Conservation (phyloP, 1,284 basidiomycete species). For the Cryptococcus hybrid region DNA sequence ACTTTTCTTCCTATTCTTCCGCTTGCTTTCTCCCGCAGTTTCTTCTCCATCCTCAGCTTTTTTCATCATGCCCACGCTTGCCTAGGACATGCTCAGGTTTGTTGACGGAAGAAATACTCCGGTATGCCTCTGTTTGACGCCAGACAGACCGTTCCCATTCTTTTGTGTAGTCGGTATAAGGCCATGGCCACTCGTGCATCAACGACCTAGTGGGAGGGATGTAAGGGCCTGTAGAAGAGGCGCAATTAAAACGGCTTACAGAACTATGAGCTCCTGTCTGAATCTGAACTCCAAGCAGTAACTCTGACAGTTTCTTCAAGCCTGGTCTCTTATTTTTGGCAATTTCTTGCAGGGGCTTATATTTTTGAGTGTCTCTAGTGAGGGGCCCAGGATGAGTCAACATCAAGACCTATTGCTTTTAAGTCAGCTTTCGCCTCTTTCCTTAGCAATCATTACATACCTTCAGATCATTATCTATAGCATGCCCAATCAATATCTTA, state of each 20-base stretch:
- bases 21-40: slow-evolving; percentile 8
- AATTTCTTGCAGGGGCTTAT: slow-evolving; percentile 52
- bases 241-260: slow-evolving; percentile 52
- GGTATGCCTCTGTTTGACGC: slow-evolving; percentile 40
- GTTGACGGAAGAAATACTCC: slow-evolving; percentile 26
- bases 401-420: slow-evolving; percentile 64
- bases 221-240: neutral
- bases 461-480: slow-evolving; percentile 87
- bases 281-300: slow-evolving; percentile 79
- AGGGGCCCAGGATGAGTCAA: slow-evolving; percentile 81
- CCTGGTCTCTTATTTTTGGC: slow-evolving; percentile 67
- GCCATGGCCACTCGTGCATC: slow-evolving; percentile 97
- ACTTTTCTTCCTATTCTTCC: slow-evolving; percentile 22
- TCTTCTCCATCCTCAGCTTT: neutral
- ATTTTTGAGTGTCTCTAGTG: slow-evolving; percentile 79
- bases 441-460: slow-evolving; percentile 48
- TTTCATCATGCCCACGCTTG: neutral
- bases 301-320: slow-evolving; percentile 74
- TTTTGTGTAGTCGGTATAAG: slow-evolving; percentile 81
- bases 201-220: slow-evolving; percentile 61
- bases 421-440: neutral
- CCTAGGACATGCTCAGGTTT: too few species aligned
- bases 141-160: slow-evolving; percentile 68
- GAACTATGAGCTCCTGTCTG: slow-evolving; percentile 86
- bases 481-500: slow-evolving; percentile 88